Evolutionary conservation across 345 rosid genomes (phyloP).

Genomic region (Corymbia maculata): DNA sequence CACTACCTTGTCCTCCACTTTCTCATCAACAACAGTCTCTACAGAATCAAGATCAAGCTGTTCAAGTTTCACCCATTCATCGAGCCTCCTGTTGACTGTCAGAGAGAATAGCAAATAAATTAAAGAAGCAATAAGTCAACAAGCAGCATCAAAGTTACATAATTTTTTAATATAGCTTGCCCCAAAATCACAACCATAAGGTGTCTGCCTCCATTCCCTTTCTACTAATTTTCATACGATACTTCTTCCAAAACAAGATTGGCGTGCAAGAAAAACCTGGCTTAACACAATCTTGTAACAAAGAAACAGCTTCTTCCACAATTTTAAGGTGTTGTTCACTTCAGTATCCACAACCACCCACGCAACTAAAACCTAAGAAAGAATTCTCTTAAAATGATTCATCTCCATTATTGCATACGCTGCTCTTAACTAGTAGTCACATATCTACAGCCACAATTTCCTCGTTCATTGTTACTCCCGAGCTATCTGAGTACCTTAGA

Average conservation of each 20-base stretch:
- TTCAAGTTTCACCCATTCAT: conserved; percentile 96
- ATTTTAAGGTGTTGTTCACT: neutral
- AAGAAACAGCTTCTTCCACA: neutral
- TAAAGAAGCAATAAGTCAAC: neutral
- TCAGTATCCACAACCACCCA: neutral
- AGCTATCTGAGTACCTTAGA: neutral
- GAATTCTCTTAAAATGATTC: neutral
- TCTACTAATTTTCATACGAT: neutral
- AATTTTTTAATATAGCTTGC: neutral
- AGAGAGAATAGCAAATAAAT: neutral
- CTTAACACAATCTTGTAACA: neutral
- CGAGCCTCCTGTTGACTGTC: conserved; percentile 93
- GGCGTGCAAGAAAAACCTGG: neutral
- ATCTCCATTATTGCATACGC: neutral
- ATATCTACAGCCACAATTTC: neutral
- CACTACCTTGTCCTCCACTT: conserved; percentile 92
- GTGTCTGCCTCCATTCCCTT: neutral
- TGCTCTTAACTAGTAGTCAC: neutral
- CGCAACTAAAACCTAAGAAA: neutral
- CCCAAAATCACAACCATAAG: neutral
- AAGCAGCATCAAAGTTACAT: neutral
- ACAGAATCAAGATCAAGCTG: conserved; percentile 90
- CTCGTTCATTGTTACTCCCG: neutral
- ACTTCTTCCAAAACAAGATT: neutral
- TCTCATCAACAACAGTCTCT: conserved; percentile 87